Conservation (phyloP, 257 asterid species). For the Anisodus acutangulus region DNA sequence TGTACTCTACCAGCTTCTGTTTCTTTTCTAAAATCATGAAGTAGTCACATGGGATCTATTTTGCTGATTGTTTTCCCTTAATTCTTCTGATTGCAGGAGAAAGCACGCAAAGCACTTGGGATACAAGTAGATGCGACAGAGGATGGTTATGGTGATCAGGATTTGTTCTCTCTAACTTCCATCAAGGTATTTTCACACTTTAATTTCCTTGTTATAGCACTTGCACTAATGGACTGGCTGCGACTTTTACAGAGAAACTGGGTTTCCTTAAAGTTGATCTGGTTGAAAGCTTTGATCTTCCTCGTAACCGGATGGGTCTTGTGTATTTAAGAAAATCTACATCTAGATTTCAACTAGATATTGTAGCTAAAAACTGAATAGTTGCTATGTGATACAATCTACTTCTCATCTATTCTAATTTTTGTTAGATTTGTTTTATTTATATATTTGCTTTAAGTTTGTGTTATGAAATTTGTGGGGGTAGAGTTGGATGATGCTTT, state of each 20-base stretch:
- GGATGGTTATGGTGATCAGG: constrained; percentile 79
- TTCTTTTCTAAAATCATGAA: background rate
- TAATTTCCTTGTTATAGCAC: background rate
- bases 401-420: background rate
- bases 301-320: background rate
- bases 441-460: background rate
- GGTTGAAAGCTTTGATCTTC: constrained; percentile 6
- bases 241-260: background rate
- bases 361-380: constrained; percentile 12
- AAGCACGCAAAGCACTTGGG: constrained; percentile 88
- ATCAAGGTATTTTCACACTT: constrained; percentile 60
- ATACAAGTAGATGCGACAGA: constrained; percentile 64
- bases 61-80: constrained; percentile 25
- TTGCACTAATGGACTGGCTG: background rate
- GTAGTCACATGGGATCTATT: constrained; percentile 20
- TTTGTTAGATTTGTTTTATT: background rate
- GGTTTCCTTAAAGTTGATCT: background rate
- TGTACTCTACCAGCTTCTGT: constrained; percentile 9
- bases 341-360: background rate
- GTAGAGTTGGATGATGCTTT: background rate
- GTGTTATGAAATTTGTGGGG: background rate
- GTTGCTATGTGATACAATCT: background rate
- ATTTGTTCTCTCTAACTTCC: constrained; percentile 74
- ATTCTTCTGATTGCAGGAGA: constrained; percentile 60
- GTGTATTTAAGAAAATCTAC: constrained; percentile 9